phyloP scores from a whole-genome alignment of 192 early-diverging fungal genomes.

The Entrophospora sp. region DNA sequence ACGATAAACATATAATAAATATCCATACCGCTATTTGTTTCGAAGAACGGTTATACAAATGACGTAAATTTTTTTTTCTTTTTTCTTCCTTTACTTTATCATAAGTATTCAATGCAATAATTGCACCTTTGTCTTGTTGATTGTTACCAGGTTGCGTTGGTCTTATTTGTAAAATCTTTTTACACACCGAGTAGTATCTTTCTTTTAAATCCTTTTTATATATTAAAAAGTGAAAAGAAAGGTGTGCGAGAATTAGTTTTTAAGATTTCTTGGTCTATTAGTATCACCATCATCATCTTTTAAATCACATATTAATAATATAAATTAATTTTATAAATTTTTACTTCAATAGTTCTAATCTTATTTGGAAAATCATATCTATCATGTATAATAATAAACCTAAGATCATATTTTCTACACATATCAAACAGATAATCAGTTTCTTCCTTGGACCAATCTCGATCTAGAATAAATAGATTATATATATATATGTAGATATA shows the following conservation, averaged over 20 bases:
- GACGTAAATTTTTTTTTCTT: slow-evolving; percentile 72
- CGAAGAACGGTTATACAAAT: slow-evolving; percentile 59
- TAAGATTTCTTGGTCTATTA: too few relatives aligned
- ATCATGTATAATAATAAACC: slow-evolving; percentile 78
- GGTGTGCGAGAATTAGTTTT: too few relatives aligned
- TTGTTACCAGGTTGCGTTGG: slow-evolving; percentile 16
- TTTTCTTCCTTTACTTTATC: slow-evolving; percentile 55
- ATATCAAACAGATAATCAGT: slow-evolving; percentile 75
- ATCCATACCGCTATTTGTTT: slow-evolving; percentile 58
- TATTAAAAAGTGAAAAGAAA: too few relatives aligned
- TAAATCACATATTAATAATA: slow-evolving; percentile 30
- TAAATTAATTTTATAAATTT: too few relatives aligned
- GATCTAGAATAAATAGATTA: slow-evolving; percentile 29
- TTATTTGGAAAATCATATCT: slow-evolving; percentile 57
- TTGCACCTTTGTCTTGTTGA: slow-evolving; percentile 27
- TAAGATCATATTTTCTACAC: slow-evolving; percentile 64
- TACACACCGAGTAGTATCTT: slow-evolving; percentile 65
- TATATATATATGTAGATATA: not conserved
- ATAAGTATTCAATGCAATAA: slow-evolving; percentile 20
- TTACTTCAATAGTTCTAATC: slow-evolving; percentile 36
- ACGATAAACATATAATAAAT: not conserved
- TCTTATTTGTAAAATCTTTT: slow-evolving; percentile 51
- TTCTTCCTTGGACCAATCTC: slow-evolving; percentile 75
- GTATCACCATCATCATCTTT: too few relatives aligned
- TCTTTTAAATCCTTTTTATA: slow-evolving; percentile 88